These are phyloP conservation scores for Vanilla planifolia DNA, from an alignment of 106 monocot species.

Conservation along the genomic window DNA sequence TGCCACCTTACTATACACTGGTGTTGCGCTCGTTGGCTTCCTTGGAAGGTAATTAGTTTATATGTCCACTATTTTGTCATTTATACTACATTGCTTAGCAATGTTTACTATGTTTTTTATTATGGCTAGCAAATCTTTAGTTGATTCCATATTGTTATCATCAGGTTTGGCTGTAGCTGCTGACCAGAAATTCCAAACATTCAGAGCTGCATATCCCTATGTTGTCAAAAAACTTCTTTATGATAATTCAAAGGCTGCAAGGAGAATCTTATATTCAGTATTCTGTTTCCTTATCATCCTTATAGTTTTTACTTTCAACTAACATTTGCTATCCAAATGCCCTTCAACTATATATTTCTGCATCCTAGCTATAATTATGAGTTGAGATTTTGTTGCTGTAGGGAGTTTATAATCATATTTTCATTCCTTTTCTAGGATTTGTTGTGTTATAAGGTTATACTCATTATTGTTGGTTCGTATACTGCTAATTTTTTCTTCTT, in stretches of 20 bases:
- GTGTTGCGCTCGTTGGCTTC: conserved; percentile 86
- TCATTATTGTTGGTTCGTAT: no score
- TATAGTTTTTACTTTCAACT: conserved; percentile 1
- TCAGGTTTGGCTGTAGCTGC: conserved; percentile 84
- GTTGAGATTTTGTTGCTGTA: not conserved
- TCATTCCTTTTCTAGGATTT: not conserved
- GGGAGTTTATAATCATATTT: not conserved
- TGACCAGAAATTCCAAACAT: conserved; percentile 79
- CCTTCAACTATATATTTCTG: not conserved
- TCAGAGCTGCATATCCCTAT: conserved; percentile 93
- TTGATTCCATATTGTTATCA: conserved; percentile 5
- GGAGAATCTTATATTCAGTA: conserved; percentile 81
- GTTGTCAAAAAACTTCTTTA: conserved; percentile 77
- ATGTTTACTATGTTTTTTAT: no score
- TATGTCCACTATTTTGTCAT: not conserved
- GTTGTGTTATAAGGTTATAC: no score
- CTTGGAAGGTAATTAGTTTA: conserved; percentile 53
- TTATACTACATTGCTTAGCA: not conserved
- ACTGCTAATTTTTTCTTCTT: no score
- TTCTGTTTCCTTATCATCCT: conserved; percentile 1
- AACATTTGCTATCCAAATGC: not conserved
- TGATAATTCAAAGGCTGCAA: conserved; percentile 66
- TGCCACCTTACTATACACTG: conserved; percentile 88
- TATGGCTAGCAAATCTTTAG: not conserved
- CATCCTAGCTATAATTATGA: not conserved